Evolutionary conservation across 2,329 filamentous ascomycete species (phyloP).

Genomic region (Cercospora sp.): DNA sequence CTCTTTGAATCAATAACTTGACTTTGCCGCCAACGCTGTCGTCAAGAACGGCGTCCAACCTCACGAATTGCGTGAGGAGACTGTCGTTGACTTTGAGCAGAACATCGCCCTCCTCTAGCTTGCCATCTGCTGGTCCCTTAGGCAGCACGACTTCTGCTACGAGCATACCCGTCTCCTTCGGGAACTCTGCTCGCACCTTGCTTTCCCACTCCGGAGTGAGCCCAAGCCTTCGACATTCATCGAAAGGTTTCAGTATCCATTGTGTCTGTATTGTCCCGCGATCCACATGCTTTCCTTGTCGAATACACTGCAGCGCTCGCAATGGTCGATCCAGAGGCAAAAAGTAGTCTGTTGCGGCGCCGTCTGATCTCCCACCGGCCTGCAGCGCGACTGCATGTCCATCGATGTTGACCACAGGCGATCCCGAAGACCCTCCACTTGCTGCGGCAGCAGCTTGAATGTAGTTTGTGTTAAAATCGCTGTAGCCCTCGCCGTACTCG

Average conservation of each 20-base stretch:
- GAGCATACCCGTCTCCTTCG: constrained; percentile 93
- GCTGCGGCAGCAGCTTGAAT: constrained; percentile 97
- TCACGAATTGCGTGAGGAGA: constrained; percentile 88
- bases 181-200: constrained; percentile 76
- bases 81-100: constrained; percentile 91
- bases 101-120: constrained; percentile 92
- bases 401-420: constrained; percentile 94
- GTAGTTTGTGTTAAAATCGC: constrained; percentile 95
- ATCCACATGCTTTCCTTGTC: constrained; percentile 70
- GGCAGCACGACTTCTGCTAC: constrained; percentile 94
- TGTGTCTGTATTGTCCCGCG: constrained; percentile 97
- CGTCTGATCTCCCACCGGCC: constrained; percentile 89
- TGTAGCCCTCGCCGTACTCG: constrained; percentile 96
- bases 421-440: constrained; percentile 96
- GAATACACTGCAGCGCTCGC: constrained; percentile 82
- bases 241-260: constrained; percentile 94
- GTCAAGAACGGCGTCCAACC: constrained; percentile 87
- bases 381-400: constrained; percentile 90
- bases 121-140: constrained; percentile 79
- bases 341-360: constrained; percentile 97
- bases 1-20: constrained; percentile 79
- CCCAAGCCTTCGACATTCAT: constrained; percentile 89
- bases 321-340: constrained; percentile 87
- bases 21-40: constrained; percentile 79
- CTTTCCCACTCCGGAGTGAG: constrained; percentile 84